These are phyloP conservation scores for Neonectria coccinea DNA, from an alignment of 2,329 filamentous ascomycete species.

Conservation along the genomic window DNA sequence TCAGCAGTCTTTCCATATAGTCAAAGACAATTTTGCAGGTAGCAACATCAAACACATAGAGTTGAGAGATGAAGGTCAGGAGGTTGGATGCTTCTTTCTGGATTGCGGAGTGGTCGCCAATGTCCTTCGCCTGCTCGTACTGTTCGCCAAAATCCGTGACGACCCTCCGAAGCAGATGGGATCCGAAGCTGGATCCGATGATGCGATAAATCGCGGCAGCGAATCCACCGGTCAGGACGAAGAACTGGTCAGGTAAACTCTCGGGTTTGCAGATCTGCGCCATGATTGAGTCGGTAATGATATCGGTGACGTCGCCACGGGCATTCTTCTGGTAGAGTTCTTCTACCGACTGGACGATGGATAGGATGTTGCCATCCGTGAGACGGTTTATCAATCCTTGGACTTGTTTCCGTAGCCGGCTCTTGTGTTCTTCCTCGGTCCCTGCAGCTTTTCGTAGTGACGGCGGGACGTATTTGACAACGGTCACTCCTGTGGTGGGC, in stretches of 20 bases:
- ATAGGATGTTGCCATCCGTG: slow-evolving; percentile 89
- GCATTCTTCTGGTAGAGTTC: slow-evolving; percentile 85
- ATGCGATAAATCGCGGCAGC: slow-evolving; percentile 88
- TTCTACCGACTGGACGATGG: slow-evolving; percentile 85
- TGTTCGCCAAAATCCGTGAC: slow-evolving; percentile 79
- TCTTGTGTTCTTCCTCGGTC: slow-evolving; percentile 74
- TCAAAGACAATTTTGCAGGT: slow-evolving; percentile 89
- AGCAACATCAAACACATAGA: slow-evolving; percentile 93
- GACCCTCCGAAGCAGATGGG: slow-evolving; percentile 82
- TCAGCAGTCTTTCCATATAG: slow-evolving; percentile 83
- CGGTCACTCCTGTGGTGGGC: slow-evolving; percentile 63
- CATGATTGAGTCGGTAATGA: slow-evolving; percentile 81
- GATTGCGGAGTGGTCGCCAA: slow-evolving; percentile 54
- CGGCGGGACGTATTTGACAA: slow-evolving; percentile 88
- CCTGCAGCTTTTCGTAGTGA: slow-evolving; percentile 76
- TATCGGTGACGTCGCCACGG: slow-evolving; percentile 87
- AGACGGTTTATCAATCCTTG: slow-evolving; percentile 93
- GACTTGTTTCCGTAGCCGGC: slow-evolving; percentile 79
- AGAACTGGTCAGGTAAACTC: slow-evolving; percentile 84
- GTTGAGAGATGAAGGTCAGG: slow-evolving; percentile 82
- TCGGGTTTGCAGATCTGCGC: slow-evolving; percentile 84
- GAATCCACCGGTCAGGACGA: slow-evolving; percentile 91
- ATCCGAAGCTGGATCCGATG: slow-evolving; percentile 89
- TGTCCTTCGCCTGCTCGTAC: slow-evolving; percentile 62
- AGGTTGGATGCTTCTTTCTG: slow-evolving; percentile 71